phyloP scores from a whole-genome alignment of 208 protist species.

The Wallacemonas sp. region DNA sequence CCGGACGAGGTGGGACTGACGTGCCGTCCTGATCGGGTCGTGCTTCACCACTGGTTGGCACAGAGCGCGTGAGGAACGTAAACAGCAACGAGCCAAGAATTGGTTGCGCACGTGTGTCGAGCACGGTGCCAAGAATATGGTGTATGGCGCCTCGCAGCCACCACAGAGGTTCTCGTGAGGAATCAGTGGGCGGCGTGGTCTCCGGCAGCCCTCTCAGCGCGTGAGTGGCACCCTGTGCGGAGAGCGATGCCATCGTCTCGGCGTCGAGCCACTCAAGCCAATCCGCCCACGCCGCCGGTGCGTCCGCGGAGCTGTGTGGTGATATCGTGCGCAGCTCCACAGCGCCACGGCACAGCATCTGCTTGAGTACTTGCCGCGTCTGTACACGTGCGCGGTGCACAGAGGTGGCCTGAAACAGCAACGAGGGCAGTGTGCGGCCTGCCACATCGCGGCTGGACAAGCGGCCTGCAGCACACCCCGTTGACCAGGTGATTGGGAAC shows the following conservation, averaged over 20 bases:
- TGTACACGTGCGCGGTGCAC: neutral
- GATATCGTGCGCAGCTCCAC: neutral
- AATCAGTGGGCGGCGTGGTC: too few relatives aligned
- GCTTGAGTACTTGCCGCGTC: neutral
- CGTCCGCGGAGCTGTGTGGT: neutral
- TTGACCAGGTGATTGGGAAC: neutral
- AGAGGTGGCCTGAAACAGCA: neutral
- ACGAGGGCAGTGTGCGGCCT: neutral
- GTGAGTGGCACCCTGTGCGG: neutral
- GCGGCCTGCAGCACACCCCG: neutral
- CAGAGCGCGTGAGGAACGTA: too few relatives aligned
- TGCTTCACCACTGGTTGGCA: too few relatives aligned
- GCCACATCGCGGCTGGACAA: neutral
- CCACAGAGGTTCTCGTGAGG: too few relatives aligned
- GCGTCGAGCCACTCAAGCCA: constrained; percentile 24
- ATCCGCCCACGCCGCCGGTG: neutral
- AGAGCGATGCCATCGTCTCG: neutral
- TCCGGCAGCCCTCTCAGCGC: neutral
- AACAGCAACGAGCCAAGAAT: constrained; percentile 15
- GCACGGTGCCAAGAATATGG: constrained; percentile 47
- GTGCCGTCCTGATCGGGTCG: too few relatives aligned
- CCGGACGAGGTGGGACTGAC: too few relatives aligned
- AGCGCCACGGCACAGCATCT: neutral
- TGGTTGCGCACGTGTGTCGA: constrained; percentile 34
- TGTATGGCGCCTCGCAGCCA: constrained; percentile 38